Percentiles rank a stretch among this genome's conserved stretches.
Evolutionary conservation across 257 asterid species (phyloP).

Genomic region (Solanum chaucha): DNA sequence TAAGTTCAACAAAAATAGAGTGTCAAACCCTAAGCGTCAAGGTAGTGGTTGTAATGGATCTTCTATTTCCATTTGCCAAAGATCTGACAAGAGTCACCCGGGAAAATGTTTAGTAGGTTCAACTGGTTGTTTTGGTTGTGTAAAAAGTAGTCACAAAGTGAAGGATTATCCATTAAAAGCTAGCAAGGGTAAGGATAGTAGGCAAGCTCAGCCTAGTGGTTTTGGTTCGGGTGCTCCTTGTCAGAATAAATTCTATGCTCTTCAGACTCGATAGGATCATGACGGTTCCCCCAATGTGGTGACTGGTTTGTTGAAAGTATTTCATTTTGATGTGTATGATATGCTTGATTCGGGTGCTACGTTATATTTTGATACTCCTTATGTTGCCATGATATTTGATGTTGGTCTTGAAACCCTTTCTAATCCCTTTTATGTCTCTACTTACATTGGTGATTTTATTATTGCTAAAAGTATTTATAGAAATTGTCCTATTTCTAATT

Average conservation of each 20-base stretch:
- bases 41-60: not conserved
- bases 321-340: not conserved
- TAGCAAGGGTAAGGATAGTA: not conserved
- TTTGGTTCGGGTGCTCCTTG: not conserved
- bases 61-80: no score
- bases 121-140: not conserved
- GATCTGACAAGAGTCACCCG: not conserved
- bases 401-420: not conserved
- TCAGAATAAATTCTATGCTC: not conserved
- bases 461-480: not conserved
- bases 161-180: no score
- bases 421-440: not conserved
- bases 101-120: not conserved
- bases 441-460: not conserved
- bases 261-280: no score
- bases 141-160: not conserved
- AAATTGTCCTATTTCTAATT: not conserved
- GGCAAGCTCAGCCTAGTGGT: not conserved
- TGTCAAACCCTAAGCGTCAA: not conserved
- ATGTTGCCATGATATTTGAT: not conserved
- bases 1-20: no score
- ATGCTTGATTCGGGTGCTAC: no score
- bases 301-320: not conserved
- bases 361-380: not conserved
- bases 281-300: not conserved